Conservation (phyloP, 179 eudicot genomes). For the Vitellaria paradoxa region DNA sequence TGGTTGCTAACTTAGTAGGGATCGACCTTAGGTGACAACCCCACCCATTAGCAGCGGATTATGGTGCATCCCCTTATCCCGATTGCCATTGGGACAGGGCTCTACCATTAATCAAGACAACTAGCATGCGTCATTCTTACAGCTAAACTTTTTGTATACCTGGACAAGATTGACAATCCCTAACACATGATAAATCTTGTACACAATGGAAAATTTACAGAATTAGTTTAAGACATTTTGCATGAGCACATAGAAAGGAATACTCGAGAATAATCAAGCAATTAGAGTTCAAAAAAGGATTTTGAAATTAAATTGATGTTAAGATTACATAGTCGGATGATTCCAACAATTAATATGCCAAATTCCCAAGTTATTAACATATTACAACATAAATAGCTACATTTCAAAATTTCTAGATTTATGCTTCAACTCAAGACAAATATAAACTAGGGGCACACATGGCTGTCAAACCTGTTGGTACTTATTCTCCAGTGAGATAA, state of each 20-base stretch:
- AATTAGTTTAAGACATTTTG: not conserved
- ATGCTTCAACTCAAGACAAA: not conserved
- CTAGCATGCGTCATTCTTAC: no score
- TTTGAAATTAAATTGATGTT: not conserved
- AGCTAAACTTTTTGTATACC: no score
- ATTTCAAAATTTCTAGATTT: not conserved
- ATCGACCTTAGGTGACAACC: no score
- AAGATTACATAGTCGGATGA: not conserved
- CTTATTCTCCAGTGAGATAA: slow-evolving; percentile 60
- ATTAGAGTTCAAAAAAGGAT: not conserved
- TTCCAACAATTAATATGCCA: not conserved
- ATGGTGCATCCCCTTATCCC: no score
- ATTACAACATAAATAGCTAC: not conserved
- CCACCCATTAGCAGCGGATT: no score
- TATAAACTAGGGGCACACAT: not conserved
- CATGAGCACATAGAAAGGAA: no score
- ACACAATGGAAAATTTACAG: not conserved
- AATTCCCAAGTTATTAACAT: slow-evolving; percentile 1
- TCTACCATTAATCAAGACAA: no score
- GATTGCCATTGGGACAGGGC: no score
- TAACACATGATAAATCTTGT: not conserved
- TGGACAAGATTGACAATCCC: no score
- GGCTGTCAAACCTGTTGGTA: slow-evolving; percentile 59
- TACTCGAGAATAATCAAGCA: not conserved
- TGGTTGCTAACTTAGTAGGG: no score